These are phyloP conservation scores for Aphanomyces invadans DNA, from an alignment of 352 stramenopile genomes.

Conservation along the genomic window DNA sequence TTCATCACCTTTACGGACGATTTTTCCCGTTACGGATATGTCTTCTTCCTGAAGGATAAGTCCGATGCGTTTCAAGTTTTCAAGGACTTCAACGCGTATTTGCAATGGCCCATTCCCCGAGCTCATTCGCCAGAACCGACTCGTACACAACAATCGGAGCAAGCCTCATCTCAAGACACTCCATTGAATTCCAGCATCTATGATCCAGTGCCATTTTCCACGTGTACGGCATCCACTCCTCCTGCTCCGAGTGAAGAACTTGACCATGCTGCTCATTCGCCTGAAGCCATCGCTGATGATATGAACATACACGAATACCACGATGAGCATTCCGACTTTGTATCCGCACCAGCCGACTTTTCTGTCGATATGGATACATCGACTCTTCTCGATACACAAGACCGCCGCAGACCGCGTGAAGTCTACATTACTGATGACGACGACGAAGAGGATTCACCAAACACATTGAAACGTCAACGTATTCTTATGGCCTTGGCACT, in stretches of 20 bases:
- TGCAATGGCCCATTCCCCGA: neutral
- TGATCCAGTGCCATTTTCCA: no score
- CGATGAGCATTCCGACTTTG: no score
- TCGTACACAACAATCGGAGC: neutral
- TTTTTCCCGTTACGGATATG: slow-evolving; percentile 1
- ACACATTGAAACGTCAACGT: neutral
- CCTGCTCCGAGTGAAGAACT: no score
- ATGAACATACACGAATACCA: no score
- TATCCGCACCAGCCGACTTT: neutral
- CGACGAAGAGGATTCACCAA: neutral
- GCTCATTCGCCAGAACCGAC: neutral
- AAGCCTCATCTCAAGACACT: no score
- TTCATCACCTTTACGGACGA: slow-evolving; percentile 24
- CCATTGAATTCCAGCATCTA: no score
- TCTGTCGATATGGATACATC: neutral
- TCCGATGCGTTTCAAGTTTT: slow-evolving; percentile 16
- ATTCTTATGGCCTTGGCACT: neutral
- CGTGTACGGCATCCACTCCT: no score
- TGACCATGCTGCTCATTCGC: no score
- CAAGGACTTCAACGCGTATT: slow-evolving; percentile 18
- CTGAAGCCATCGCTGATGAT: no score
- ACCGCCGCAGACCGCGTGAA: neutral
- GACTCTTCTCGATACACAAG: neutral
- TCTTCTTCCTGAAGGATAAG: slow-evolving; percentile 23
- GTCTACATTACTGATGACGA: neutral